Conservation (phyloP, 345 rosid genomes). For the Sapria himalayana region DNA sequence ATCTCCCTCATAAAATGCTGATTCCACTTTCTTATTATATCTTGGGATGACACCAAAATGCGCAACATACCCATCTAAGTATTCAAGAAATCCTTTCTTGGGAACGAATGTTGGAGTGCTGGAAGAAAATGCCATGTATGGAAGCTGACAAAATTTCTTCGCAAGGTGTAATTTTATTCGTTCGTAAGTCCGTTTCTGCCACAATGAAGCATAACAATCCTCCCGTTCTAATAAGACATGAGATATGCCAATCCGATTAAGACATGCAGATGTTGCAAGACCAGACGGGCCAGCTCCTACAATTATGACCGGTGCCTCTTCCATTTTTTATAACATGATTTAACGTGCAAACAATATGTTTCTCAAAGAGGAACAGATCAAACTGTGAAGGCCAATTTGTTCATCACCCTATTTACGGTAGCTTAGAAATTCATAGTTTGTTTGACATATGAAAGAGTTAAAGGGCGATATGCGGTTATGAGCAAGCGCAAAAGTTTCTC, state of each 20-base stretch:
- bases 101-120: slow-evolving; percentile 22
- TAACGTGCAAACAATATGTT: too few relatives aligned
- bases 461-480: too few relatives aligned
- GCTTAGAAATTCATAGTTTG: too few relatives aligned
- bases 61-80: slow-evolving; percentile 27
- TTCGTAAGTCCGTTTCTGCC: slow-evolving; percentile 32
- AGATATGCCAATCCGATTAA: slow-evolving; percentile 16
- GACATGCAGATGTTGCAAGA: slow-evolving; percentile 29
- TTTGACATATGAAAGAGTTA: too few relatives aligned
- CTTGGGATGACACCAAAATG: slow-evolving; percentile 14
- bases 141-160: slow-evolving; percentile 32
- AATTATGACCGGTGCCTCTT: slow-evolving; percentile 15
- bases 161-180: slow-evolving; percentile 29
- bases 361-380: too few relatives aligned
- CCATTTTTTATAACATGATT: too few relatives aligned
- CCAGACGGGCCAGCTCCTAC: slow-evolving; percentile 55
- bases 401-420: too few relatives aligned
- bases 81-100: slow-evolving; percentile 15
- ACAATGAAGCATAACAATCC: slow-evolving; percentile 31
- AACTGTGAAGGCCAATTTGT: too few relatives aligned
- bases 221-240: slow-evolving; percentile 30
- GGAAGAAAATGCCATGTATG: slow-evolving; percentile 21
- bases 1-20: slow-evolving; percentile 8
- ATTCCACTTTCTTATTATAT: slow-evolving; percentile 13
- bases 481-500: too few relatives aligned